A percentile compares a stretch with the other conserved stretches of the same genome.
Conservation (phyloP, 2,329 filamentous ascomycete genomes). For the Ophioceras dolichostomum region DNA sequence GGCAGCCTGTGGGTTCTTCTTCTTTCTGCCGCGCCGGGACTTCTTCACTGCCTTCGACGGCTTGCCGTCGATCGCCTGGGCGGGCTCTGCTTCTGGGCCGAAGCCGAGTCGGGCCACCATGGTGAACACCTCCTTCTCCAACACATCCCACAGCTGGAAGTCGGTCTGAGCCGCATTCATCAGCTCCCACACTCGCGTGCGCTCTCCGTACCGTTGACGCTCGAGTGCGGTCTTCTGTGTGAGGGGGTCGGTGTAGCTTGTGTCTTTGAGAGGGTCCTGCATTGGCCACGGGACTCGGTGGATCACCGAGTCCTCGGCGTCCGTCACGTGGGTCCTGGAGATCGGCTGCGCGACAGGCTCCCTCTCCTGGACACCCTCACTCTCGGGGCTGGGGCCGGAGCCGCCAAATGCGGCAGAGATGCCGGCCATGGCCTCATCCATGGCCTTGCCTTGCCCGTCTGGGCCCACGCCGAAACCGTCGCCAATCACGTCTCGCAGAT, state of each 20-base stretch:
- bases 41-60: slow-evolving; percentile 1
- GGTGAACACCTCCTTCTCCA: slow-evolving; percentile 56
- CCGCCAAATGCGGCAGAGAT: too few relatives aligned
- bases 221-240: not conserved
- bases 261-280: too few relatives aligned
- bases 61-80: slow-evolving; percentile 30
- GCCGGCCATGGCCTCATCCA: not conserved
- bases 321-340: too few relatives aligned
- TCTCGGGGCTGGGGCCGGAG: too few relatives aligned
- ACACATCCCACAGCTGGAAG: slow-evolving; percentile 50
- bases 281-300: slow-evolving; percentile 5
- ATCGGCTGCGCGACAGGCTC: too few relatives aligned
- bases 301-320: slow-evolving; percentile 10
- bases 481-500: too few relatives aligned
- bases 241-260: too few relatives aligned
- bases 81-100: not conserved
- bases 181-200: slow-evolving; percentile 27
- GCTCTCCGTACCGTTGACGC: not conserved
- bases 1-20: slow-evolving; percentile 5
- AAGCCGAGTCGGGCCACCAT: slow-evolving; percentile 40
- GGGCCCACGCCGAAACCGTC: too few relatives aligned
- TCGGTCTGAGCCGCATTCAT: slow-evolving; percentile 48
- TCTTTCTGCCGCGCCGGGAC: slow-evolving; percentile 4
- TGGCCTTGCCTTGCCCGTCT: slow-evolving; percentile 1
- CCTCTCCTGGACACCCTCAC: too few relatives aligned